Conservation (phyloP, 2,329 filamentous ascomycete species). For the Aspergillus versicolor region DNA sequence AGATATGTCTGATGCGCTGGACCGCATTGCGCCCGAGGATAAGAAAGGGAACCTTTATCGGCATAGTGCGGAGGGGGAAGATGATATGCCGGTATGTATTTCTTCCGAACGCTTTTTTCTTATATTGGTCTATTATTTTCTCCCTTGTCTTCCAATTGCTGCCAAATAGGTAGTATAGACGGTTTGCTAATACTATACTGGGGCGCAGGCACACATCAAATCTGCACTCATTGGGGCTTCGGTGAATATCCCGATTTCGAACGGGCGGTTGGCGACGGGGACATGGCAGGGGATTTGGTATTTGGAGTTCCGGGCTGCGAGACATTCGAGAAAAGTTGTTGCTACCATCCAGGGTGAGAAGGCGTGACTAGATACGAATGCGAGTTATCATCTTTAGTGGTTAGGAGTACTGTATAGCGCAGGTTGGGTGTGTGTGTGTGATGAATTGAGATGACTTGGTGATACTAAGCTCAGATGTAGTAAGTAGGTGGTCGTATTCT, state of each 20-base stretch:
- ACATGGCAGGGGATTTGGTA: conserved; percentile 81
- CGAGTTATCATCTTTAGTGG: background rate
- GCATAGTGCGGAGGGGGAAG: conserved; percentile 80
- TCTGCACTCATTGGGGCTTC: conserved; percentile 84
- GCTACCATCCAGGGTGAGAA: conserved; percentile 93
- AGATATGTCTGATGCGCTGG: conserved; percentile 92
- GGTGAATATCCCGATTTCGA: conserved; percentile 84
- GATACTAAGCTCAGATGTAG: background rate
- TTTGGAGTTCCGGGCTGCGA: conserved; percentile 77
- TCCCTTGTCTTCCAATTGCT: no score
- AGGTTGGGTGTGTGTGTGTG: background rate
- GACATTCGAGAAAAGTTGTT: conserved; percentile 77
- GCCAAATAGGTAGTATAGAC: background rate
- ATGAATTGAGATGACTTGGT: background rate
- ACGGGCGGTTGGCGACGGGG: conserved; percentile 71
- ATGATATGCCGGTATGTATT: conserved; percentile 84
- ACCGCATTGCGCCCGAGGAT: conserved; percentile 84
- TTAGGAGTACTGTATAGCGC: background rate
- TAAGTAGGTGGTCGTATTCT: background rate
- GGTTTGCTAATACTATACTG: background rate
- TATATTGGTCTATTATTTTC: background rate
- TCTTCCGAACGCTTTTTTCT: background rate
- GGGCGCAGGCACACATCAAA: conserved; percentile 79
- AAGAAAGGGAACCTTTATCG: conserved; percentile 74
- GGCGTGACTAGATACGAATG: conserved; percentile 28